phyloP scores from a whole-genome alignment of 163 green algal species.

The Coccomyxa subellipsoidea region DNA sequence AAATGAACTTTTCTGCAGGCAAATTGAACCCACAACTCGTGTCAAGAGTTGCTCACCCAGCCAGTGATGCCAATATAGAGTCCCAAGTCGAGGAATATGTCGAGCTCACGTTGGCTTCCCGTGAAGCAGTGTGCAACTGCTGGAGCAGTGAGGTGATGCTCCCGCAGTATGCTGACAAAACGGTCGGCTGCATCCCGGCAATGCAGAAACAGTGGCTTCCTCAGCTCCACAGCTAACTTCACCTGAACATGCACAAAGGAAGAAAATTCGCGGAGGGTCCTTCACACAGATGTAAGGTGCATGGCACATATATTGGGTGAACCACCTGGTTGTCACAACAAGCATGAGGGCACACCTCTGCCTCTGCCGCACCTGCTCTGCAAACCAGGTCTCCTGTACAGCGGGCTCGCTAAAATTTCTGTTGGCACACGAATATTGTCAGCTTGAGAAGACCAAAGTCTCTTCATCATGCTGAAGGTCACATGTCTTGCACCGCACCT shows the following conservation, averaged over 20 bases:
- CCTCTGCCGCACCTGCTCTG: conserved; percentile 41
- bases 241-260: conserved; percentile 33
- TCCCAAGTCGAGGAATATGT: conserved; percentile 45
- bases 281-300: too few species aligned
- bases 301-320: too few species aligned
- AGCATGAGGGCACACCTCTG: too few species aligned
- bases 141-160: conserved; percentile 36
- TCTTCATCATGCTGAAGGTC: too few species aligned
- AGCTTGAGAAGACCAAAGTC: background rate
- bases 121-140: conserved; percentile 82
- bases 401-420: conserved; percentile 70
- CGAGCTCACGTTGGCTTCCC: conserved; percentile 54
- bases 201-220: conserved; percentile 77
- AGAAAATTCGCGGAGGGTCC: too few species aligned
- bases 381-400: conserved; percentile 68
- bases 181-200: conserved; percentile 56
- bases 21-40: too few species aligned
- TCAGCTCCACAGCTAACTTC: conserved; percentile 54
- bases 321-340: too few species aligned
- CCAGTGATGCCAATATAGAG: conserved; percentile 74
- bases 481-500: background rate
- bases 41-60: conserved; percentile 33
- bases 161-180: conserved; percentile 53
- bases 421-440: background rate
- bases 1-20: too few species aligned